Evolutionary conservation across 78 protist genomes (phyloP).

Genomic region (Dictyostelium capitatum): DNA sequence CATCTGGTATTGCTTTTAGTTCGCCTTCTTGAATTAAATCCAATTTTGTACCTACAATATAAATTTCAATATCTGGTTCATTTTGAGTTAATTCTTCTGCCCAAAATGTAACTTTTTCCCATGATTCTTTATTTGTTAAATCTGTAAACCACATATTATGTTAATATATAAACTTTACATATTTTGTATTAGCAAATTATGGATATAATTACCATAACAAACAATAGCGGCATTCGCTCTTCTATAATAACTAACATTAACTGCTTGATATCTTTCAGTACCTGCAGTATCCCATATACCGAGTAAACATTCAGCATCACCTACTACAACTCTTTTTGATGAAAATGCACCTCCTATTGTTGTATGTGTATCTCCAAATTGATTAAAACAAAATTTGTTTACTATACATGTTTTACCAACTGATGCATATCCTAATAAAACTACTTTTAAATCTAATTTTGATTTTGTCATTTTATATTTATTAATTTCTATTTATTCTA

Average conservation of each 20-base stretch:
- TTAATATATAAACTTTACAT: background rate
- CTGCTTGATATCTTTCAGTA: slow-evolving; percentile 64
- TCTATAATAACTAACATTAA: slow-evolving; percentile 70
- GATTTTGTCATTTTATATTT: slow-evolving; percentile 4
- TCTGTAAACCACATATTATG: background rate
- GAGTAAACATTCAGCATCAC: slow-evolving; percentile 28
- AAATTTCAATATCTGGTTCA: slow-evolving; percentile 76
- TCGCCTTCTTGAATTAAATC: slow-evolving; percentile 46
- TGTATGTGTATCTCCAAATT: slow-evolving; percentile 51
- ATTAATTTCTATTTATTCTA: background rate
- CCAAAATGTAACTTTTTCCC: slow-evolving; percentile 75
- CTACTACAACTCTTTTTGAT: slow-evolving; percentile 11
- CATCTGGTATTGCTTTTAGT: slow-evolving; percentile 15
- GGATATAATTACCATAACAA: slow-evolving; percentile 67
- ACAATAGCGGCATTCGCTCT: slow-evolving; percentile 79
- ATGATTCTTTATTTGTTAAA: slow-evolving; percentile 43
- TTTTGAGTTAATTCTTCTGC: slow-evolving; percentile 49
- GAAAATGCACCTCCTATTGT: slow-evolving; percentile 73
- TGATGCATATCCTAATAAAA: slow-evolving; percentile 19
- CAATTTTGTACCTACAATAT: slow-evolving; percentile 67
- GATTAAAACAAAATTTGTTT: slow-evolving; percentile 1
- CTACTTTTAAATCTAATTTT: slow-evolving; percentile 32
- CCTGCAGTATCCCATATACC: slow-evolving; percentile 81
- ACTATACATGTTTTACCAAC: slow-evolving; percentile 67
- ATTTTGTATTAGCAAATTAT: too few relatives aligned